Conservation (phyloP, 2,329 filamentous ascomycete species). For the Talaromyces pinophilus region DNA sequence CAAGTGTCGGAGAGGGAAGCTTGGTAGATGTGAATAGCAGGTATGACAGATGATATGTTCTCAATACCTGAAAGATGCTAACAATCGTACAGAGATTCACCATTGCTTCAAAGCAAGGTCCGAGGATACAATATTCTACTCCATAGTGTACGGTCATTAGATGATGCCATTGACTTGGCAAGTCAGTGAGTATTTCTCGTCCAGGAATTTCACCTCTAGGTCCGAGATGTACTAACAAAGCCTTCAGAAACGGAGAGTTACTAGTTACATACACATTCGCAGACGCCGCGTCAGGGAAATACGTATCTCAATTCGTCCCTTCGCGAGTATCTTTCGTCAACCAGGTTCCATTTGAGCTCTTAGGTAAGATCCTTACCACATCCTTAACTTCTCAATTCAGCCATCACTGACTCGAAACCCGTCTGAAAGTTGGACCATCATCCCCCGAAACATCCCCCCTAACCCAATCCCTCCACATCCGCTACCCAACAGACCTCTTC, state of each 20-base stretch:
- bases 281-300: slow-evolving; percentile 55
- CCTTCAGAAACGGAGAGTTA: slow-evolving; percentile 34
- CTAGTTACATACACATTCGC: slow-evolving; percentile 58
- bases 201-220: neutral
- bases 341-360: slow-evolving; percentile 57
- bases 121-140: slow-evolving; percentile 48
- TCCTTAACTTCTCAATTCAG: slow-evolving; percentile 7
- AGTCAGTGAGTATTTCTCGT: slow-evolving; percentile 32
- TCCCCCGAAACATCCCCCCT: slow-evolving; percentile 37
- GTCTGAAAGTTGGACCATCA: slow-evolving; percentile 7
- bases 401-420: neutral
- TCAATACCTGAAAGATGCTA: neutral
- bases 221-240: neutral
- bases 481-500: slow-evolving; percentile 51
- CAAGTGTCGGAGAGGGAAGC: slow-evolving; percentile 3
- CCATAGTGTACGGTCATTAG: slow-evolving; percentile 53
- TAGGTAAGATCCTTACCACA: slow-evolving; percentile 37
- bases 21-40: neutral
- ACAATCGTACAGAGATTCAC: neutral
- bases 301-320: slow-evolving; percentile 59
- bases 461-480: slow-evolving; percentile 35
- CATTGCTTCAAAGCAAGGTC: slow-evolving; percentile 44
- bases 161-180: slow-evolving; percentile 56
- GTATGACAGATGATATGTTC: neutral
- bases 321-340: slow-evolving; percentile 57